These are phyloP conservation scores for Penstemon davidsonii DNA, from an alignment of 257 asterid species.

Conservation along the genomic window DNA sequence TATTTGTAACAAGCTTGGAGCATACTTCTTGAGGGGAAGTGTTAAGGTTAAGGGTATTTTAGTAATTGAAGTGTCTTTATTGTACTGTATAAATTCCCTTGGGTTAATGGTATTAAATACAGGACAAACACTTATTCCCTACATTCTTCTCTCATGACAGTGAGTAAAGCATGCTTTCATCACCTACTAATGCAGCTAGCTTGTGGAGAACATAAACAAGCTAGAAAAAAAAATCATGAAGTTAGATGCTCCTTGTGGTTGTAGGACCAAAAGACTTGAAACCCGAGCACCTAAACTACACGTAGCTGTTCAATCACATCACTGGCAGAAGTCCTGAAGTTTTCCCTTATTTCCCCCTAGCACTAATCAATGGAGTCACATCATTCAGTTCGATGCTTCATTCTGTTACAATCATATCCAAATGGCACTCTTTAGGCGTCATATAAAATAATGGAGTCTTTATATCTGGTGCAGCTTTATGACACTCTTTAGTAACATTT, in stretches of 20 bases:
- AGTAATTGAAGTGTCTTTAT: too few relatives aligned
- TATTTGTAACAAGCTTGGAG: too few relatives aligned
- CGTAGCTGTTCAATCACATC: background rate
- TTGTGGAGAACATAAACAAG: background rate
- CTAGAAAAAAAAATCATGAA: constrained; percentile 3
- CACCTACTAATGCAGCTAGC: background rate
- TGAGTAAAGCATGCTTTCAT: background rate
- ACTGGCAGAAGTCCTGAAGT: constrained; percentile 10
- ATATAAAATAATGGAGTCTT: background rate
- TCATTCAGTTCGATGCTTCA: background rate
- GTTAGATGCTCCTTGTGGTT: background rate
- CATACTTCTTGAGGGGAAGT: too few relatives aligned
- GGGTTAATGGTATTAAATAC: too few relatives aligned
- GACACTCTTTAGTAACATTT: background rate
- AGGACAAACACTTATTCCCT: too few relatives aligned
- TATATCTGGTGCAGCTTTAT: too few relatives aligned
- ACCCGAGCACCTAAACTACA: background rate
- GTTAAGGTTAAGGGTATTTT: too few relatives aligned
- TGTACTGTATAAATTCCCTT: too few relatives aligned
- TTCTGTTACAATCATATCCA: background rate
- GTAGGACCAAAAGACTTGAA: background rate
- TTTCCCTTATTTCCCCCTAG: background rate
- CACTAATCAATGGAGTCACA: background rate
- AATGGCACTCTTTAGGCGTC: background rate
- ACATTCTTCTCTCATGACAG: too few relatives aligned